Evolutionary conservation across 2,329 filamentous ascomycete species (phyloP).

Genomic region (Nemania bipapillata): DNA sequence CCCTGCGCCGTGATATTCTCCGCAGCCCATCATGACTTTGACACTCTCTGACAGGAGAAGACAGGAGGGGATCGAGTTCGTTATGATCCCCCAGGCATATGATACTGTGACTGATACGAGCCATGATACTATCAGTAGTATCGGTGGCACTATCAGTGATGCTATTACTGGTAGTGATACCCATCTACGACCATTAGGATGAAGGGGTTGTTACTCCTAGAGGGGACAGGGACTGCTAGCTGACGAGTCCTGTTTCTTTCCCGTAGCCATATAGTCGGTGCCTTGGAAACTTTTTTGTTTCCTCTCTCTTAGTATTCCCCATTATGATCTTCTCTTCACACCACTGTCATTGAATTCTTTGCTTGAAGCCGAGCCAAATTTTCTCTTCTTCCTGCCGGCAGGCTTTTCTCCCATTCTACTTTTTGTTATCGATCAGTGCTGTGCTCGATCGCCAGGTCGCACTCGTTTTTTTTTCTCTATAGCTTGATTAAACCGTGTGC

Average conservation of each 20-base stretch:
- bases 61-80: constrained; percentile 7
- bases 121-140: too few species aligned
- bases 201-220: constrained; percentile 14
- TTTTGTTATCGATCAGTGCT: constrained; percentile 39
- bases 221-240: constrained; percentile 8
- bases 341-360: constrained; percentile 34
- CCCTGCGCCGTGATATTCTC: constrained; percentile 16
- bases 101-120: constrained; percentile 11
- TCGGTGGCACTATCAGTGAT: constrained; percentile 11
- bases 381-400: constrained; percentile 51
- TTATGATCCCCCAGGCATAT: constrained; percentile 18
- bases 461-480: constrained; percentile 29
- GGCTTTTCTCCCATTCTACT: constrained; percentile 44
- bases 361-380: constrained; percentile 45
- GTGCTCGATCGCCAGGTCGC: constrained; percentile 33
- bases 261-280: constrained; percentile 20
- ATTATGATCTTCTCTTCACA: constrained; percentile 40
- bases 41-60: constrained; percentile 8
- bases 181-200: not conserved
- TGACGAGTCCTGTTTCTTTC: constrained; percentile 34
- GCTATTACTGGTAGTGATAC: constrained; percentile 8
- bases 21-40: constrained; percentile 9
- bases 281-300: constrained; percentile 39
- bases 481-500: constrained; percentile 33
- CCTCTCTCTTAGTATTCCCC: constrained; percentile 31